A percentile compares a stretch with the other conserved stretches of the same genome.
These are phyloP conservation scores for Lentinula aciculospora DNA, from an alignment of 768 basidiomycete genomes.

Conservation along the genomic window DNA sequence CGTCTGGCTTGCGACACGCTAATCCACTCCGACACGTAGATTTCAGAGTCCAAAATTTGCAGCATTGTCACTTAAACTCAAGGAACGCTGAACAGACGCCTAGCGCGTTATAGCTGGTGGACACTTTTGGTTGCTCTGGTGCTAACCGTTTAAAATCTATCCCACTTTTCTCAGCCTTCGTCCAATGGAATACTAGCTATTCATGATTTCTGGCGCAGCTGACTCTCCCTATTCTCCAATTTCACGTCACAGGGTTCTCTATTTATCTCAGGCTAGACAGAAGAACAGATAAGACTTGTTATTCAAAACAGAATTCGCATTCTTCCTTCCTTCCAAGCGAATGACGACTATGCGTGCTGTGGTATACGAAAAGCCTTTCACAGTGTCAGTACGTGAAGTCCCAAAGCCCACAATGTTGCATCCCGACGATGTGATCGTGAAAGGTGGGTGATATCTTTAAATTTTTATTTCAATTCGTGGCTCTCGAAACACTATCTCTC, in stretches of 20 bases:
- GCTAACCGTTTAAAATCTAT: too few species aligned
- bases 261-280: background rate
- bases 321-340: background rate
- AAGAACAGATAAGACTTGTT: background rate
- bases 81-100: too few species aligned
- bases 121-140: too few species aligned
- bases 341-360: slow-evolving; percentile 47
- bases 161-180: too few species aligned
- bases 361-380: slow-evolving; percentile 47
- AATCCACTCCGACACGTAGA: too few species aligned
- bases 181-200: too few species aligned
- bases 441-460: slow-evolving; percentile 24
- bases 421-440: slow-evolving; percentile 50
- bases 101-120: too few species aligned
- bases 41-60: too few species aligned
- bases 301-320: background rate
- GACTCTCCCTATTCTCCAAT: background rate
- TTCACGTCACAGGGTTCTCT: background rate
- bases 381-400: slow-evolving; percentile 40
- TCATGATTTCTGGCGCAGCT: background rate
- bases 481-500: too few species aligned
- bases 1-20: too few species aligned
- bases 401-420: slow-evolving; percentile 41
- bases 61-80: too few species aligned
- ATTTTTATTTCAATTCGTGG: background rate